These are phyloP conservation scores for Talaromyces liani DNA, from an alignment of 495 filamentous ascomycete species.

Conservation along the genomic window DNA sequence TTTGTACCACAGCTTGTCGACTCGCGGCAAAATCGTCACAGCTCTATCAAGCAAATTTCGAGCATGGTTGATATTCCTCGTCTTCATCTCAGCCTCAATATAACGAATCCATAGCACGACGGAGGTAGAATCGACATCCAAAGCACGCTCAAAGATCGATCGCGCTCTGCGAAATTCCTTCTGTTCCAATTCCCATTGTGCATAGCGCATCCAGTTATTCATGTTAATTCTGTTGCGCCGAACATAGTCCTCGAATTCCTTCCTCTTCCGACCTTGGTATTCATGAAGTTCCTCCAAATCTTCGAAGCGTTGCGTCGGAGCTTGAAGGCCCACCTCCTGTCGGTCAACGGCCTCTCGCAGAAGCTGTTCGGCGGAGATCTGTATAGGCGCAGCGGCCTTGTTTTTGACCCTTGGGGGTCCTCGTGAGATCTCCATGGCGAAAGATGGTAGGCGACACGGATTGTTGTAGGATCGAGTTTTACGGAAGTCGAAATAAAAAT, in stretches of 20 bases:
- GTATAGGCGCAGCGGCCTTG: conserved; percentile 82
- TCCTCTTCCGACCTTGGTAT: conserved; percentile 90
- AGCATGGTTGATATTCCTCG: conserved; percentile 93
- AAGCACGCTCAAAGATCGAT: conserved; percentile 91
- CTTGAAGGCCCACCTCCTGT: conserved; percentile 80
- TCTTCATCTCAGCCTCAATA: conserved; percentile 95
- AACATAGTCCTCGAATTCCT: conserved; percentile 98
- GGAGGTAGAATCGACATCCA: conserved; percentile 83
- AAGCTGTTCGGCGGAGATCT: conserved; percentile 95
- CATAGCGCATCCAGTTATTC: conserved; percentile 99
- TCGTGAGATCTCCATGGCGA: conserved; percentile 80
- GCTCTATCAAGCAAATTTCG: conserved; percentile 91
- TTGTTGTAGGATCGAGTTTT: neutral
- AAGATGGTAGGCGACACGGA: neutral
- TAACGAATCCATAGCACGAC: conserved; percentile 84
- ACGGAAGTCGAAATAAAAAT: neutral
- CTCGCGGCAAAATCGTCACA: conserved; percentile 83
- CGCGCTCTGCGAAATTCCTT: conserved; percentile 95
- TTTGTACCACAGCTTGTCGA: conserved; percentile 98
- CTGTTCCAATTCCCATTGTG: conserved; percentile 94
- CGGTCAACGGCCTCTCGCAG: conserved; percentile 97
- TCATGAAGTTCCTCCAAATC: conserved; percentile 98
- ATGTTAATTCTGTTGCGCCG: conserved; percentile 90
- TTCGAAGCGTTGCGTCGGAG: conserved; percentile 88
- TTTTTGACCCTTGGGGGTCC: conserved; percentile 97